A percentile compares a stretch with the other conserved stretches of the same genome.
Conservation (phyloP, 768 basidiomycete genomes). For the Hydnum rufescens region DNA sequence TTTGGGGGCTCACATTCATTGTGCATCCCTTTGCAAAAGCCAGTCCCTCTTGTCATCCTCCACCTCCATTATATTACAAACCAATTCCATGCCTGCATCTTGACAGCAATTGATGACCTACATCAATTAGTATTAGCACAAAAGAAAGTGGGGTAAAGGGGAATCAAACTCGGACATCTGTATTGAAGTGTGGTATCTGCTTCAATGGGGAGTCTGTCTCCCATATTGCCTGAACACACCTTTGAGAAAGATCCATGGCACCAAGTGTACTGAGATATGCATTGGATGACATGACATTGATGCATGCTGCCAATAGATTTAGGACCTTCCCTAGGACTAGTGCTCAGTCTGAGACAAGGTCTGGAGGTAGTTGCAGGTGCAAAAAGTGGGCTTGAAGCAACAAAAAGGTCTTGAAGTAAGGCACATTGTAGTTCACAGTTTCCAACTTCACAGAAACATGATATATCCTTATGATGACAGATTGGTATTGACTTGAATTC, state of each 20-base stretch:
- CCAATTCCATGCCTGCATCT: conserved; percentile 59
- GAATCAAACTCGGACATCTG: conserved; percentile 34
- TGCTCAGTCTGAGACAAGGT: conserved; percentile 80
- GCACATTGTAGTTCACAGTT: conserved; percentile 67
- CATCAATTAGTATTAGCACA: not conserved
- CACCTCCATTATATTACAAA: conserved; percentile 97
- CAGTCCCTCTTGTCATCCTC: conserved; percentile 76
- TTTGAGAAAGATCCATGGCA: conserved; percentile 95
- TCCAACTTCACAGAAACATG: conserved; percentile 87
- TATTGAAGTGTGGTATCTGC: conserved; percentile 91
- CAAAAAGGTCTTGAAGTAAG: conserved; percentile 96
- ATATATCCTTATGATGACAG: conserved; percentile 79
- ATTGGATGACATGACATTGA: conserved; percentile 96
- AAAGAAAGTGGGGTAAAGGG: not conserved
- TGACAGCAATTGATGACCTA: conserved; percentile 75
- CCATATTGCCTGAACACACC: conserved; percentile 98
- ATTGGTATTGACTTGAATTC: conserved; percentile 94
- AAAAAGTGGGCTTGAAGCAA: conserved; percentile 95
- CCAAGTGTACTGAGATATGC: conserved; percentile 86
- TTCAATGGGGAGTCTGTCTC: conserved; percentile 89
- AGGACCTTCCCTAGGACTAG: conserved; percentile 79
- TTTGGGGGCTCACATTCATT: conserved; percentile 53
- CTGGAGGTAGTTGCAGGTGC: conserved; percentile 75
- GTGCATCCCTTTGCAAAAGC: conserved; percentile 63
- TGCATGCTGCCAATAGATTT: conserved; percentile 80